These are phyloP conservation scores for Lentithecium fluviatile DNA, from an alignment of 495 filamentous ascomycete genomes.

Conservation along the genomic window DNA sequence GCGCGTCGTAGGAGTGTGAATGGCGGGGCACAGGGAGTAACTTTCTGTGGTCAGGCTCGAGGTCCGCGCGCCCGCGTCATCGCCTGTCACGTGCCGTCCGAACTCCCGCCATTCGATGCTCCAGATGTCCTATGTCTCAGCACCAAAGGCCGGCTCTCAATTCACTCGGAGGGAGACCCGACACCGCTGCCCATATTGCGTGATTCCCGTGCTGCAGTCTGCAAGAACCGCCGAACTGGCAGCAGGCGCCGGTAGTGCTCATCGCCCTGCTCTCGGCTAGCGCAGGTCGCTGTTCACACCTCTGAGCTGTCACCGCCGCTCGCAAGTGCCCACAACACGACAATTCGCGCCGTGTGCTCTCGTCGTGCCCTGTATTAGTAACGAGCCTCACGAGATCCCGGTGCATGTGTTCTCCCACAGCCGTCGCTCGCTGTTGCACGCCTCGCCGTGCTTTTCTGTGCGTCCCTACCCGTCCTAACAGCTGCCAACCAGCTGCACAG, in stretches of 20 bases:
- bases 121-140: no score
- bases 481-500: background rate
- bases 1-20: no score
- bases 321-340: background rate
- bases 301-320: conserved; percentile 7
- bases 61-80: no score
- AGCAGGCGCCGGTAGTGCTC: background rate
- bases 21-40: background rate
- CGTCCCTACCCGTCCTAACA: conserved; percentile 3
- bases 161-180: no score
- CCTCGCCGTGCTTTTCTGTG: conserved; percentile 13
- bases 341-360: background rate
- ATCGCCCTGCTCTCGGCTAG: background rate
- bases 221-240: background rate
- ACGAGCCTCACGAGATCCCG: background rate
- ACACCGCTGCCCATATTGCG: no score
- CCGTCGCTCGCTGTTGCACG: conserved; percentile 1
- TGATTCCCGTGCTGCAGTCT: no score
- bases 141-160: no score
- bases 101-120: no score
- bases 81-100: no score
- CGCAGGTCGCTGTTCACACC: background rate
- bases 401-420: conserved; percentile 4
- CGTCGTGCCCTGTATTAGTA: background rate
- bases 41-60: background rate